A percentile compares a stretch with the other conserved stretches of the same genome.
Evolutionary conservation across 108 stramenopile species (phyloP).

Genomic region (Aurantiochytrium sp.): DNA sequence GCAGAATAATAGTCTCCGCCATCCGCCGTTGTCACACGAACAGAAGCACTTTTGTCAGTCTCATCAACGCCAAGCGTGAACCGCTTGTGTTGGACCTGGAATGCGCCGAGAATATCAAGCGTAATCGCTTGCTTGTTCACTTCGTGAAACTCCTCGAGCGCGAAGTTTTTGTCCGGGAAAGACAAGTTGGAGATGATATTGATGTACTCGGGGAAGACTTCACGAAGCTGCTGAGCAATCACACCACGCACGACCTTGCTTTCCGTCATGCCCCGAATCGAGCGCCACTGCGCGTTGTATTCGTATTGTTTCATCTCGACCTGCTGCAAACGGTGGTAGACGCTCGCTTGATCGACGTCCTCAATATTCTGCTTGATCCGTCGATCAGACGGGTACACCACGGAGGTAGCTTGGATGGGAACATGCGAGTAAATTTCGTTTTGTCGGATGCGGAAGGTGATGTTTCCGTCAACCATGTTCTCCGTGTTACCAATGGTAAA

Average conservation of each 20-base stretch:
- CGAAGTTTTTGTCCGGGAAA: constrained; percentile 40
- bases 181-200: constrained; percentile 23
- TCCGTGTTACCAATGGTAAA: constrained; percentile 34
- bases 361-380: constrained; percentile 61
- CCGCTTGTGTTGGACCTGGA: constrained; percentile 43
- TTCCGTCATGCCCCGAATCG: constrained; percentile 20
- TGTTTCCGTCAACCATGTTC: constrained; percentile 50
- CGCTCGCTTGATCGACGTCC: constrained; percentile 46
- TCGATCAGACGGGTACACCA: constrained; percentile 53
- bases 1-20: background rate
- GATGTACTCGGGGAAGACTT: constrained; percentile 48
- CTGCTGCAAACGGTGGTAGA: constrained; percentile 54
- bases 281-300: constrained; percentile 64
- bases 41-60: background rate
- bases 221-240: constrained; percentile 47
- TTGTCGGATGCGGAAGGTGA: background rate
- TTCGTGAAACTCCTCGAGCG: constrained; percentile 40
- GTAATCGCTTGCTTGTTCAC: constrained; percentile 57
- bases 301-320: constrained; percentile 55
- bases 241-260: constrained; percentile 39
- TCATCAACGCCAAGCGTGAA: constrained; percentile 20
- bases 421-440: constrained; percentile 31
- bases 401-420: constrained; percentile 35
- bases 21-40: background rate
- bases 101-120: constrained; percentile 50